Conservation (phyloP, 495 filamentous ascomycete species). For the Penicillium fimorum region DNA sequence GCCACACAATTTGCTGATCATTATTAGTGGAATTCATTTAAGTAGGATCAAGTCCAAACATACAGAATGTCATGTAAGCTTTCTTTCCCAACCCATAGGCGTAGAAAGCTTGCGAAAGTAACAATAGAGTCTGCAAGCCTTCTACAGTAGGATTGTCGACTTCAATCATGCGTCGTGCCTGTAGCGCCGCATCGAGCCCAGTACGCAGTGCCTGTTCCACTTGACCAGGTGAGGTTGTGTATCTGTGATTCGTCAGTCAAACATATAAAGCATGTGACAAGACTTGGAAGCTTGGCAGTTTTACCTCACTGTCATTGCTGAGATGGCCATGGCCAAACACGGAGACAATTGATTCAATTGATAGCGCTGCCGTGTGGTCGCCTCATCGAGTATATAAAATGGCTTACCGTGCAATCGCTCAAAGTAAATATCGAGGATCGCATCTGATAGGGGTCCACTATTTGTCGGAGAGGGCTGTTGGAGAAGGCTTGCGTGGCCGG, state of each 20-base stretch:
- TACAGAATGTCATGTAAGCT: slow-evolving; percentile 81
- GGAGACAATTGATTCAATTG: slow-evolving; percentile 63
- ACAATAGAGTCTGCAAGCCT: slow-evolving; percentile 67
- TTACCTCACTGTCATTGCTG: slow-evolving; percentile 68
- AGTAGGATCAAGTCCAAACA: slow-evolving; percentile 16
- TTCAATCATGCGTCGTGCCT: slow-evolving; percentile 67
- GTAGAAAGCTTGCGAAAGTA: slow-evolving; percentile 73
- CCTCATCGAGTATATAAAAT: slow-evolving; percentile 74
- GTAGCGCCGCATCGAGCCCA: slow-evolving; percentile 66
- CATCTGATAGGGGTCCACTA: slow-evolving; percentile 48
- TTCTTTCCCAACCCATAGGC: slow-evolving; percentile 79
- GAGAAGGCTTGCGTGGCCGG: slow-evolving; percentile 8
- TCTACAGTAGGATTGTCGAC: slow-evolving; percentile 77
- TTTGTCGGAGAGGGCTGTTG: slow-evolving; percentile 31
- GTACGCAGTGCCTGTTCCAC: slow-evolving; percentile 56
- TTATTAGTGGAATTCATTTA: slow-evolving; percentile 7
- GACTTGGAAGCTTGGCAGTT: slow-evolving; percentile 11
- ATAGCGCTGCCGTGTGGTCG: slow-evolving; percentile 62
- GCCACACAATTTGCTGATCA: slow-evolving; percentile 68
- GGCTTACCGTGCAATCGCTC: slow-evolving; percentile 73
- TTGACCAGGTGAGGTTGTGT: slow-evolving; percentile 59
- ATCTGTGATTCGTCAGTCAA: slow-evolving; percentile 39
- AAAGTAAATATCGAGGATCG: slow-evolving; percentile 75
- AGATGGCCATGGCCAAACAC: slow-evolving; percentile 67
- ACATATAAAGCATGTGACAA: background rate